phyloP scores from a whole-genome alignment of 345 rosid species.

The Populus ilicifolia region DNA sequence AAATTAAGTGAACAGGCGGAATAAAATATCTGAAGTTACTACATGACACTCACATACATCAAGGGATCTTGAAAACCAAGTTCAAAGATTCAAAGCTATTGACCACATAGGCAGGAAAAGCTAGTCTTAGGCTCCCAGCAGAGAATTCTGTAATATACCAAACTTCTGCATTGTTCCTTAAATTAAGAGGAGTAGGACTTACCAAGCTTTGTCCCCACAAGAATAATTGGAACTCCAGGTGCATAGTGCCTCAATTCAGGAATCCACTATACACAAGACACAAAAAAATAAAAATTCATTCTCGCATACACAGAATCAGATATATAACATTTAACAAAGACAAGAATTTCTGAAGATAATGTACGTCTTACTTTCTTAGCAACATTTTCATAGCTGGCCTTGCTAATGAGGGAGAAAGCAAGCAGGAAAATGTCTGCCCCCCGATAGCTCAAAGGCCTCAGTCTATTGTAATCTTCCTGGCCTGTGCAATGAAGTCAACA shows the following conservation, averaged over 20 bases:
- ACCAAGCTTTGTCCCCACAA: conserved; percentile 63
- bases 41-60: not conserved
- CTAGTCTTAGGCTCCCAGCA: not conserved
- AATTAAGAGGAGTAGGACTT: conserved; percentile 9
- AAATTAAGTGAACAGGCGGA: not conserved
- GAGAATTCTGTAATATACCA: not conserved
- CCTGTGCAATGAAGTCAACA: conserved; percentile 43
- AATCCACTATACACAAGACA: conserved; percentile 63
- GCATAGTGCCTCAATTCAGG: conserved; percentile 92
- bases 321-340: not conserved
- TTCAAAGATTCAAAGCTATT: not conserved
- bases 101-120: not conserved
- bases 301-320: conserved; percentile 9
- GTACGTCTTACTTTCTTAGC: conserved; percentile 60
- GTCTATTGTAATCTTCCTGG: conserved; percentile 88
- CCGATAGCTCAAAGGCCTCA: conserved; percentile 87
- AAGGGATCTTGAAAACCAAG: not conserved
- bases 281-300: conserved; percentile 19
- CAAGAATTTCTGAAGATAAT: not conserved
- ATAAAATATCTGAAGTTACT: not conserved
- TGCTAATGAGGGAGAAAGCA: conserved; percentile 88
- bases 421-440: conserved; percentile 91
- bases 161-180: not conserved
- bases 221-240: conserved; percentile 58
- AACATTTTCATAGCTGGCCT: conserved; percentile 88